A percentile compares a stretch with the other conserved stretches of the same genome.
Evolutionary conservation across 2,329 filamentous ascomycete species (phyloP).

Genomic region (Fusarium miscanthi): DNA sequence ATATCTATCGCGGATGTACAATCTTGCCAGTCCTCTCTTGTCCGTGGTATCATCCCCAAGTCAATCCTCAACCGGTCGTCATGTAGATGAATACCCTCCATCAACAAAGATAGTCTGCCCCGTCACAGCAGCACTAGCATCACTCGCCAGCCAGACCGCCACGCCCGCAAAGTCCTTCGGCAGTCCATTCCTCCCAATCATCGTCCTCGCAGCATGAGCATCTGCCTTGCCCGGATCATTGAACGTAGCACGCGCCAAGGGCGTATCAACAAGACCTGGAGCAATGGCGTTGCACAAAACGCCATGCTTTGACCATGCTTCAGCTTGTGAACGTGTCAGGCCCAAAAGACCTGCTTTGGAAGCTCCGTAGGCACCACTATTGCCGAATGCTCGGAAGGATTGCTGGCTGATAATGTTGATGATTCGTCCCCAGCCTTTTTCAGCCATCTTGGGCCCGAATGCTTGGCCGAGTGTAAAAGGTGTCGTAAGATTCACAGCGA

Average conservation of each 20-base stretch:
- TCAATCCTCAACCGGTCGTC: rapidly evolving
- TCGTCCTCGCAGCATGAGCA: conserved; percentile 45
- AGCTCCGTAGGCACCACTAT: conserved; percentile 50
- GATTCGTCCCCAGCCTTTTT: conserved; percentile 47
- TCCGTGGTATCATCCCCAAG: neutral
- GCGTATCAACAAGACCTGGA: conserved; percentile 48
- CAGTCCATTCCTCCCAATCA: conserved; percentile 48
- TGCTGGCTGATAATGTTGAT: conserved; percentile 51
- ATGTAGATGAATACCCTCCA: conserved; percentile 48
- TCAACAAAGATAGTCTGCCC: conserved; percentile 51
- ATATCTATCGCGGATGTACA: neutral
- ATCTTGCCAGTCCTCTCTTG: rapidly evolving
- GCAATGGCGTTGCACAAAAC: conserved; percentile 51
- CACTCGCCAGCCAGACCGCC: conserved; percentile 47
- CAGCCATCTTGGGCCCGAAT: conserved; percentile 49
- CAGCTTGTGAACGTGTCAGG: conserved; percentile 49
- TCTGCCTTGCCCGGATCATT: conserved; percentile 33
- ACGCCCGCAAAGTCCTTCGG: conserved; percentile 49
- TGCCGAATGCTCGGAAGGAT: conserved; percentile 47
- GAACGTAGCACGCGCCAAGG: conserved; percentile 40
- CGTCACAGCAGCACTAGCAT: conserved; percentile 48
- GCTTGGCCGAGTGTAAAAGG: conserved; percentile 49
- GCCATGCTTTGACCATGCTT: conserved; percentile 50
- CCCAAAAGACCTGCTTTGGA: conserved; percentile 48
- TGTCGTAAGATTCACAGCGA: conserved; percentile 50